These are phyloP conservation scores for Alternaria infectoria DNA, from an alignment of 2,329 filamentous ascomycete genomes.

Conservation along the genomic window DNA sequence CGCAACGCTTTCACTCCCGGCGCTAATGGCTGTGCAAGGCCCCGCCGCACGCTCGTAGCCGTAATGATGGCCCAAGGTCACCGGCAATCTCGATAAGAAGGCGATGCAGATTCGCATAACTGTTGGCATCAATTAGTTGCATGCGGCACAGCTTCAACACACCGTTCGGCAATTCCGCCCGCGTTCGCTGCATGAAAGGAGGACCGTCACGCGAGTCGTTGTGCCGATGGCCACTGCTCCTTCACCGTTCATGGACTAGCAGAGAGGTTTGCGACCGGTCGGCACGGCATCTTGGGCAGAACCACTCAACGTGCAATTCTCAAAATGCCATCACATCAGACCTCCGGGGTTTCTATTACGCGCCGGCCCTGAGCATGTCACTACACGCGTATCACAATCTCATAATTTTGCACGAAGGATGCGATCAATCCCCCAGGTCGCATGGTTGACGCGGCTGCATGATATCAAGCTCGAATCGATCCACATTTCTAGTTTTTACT, in stretches of 20 bases:
- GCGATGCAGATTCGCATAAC: background rate
- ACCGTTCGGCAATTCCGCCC: background rate
- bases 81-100: background rate
- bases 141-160: background rate
- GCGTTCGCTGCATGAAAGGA: background rate
- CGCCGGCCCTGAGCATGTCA: background rate
- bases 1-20: conserved; percentile 21
- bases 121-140: background rate
- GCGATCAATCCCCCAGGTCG: background rate
- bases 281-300: background rate
- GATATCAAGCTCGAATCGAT: background rate
- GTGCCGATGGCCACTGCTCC: background rate
- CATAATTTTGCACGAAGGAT: background rate
- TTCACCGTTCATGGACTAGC: background rate
- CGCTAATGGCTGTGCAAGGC: conserved; percentile 19
- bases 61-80: conserved; percentile 1
- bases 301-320: background rate
- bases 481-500: background rate
- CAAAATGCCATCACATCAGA: background rate
- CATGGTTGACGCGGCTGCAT: background rate
- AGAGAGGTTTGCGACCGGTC: background rate
- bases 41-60: background rate
- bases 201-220: background rate
- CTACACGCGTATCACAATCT: background rate
- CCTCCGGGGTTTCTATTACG: background rate